Conservation (phyloP, 2,329 filamentous ascomycete species). For the Neoscytalidium dimidiatum region DNA sequence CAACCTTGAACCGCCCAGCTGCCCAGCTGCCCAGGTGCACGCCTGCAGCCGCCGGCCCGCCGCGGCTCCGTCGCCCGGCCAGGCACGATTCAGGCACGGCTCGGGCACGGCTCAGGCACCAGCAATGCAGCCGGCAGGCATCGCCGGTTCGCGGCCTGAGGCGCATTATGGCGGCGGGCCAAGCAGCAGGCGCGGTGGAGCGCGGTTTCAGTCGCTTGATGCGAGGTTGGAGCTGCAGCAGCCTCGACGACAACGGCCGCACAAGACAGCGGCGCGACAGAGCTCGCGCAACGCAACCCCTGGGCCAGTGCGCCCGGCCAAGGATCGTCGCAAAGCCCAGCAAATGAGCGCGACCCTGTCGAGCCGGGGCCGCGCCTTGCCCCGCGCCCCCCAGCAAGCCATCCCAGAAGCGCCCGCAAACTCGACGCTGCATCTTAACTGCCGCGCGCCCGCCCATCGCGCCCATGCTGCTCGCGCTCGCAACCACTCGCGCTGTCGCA, state of each 20-base stretch:
- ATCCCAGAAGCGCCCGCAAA: constrained; percentile 11
- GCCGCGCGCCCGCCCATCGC: constrained; percentile 3
- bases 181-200: neutral
- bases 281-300: constrained; percentile 2
- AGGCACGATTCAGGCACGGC: neutral
- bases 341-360: constrained; percentile 3
- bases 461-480: neutral
- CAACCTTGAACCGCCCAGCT: neutral
- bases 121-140: neutral
- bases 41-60: neutral
- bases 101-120: neutral
- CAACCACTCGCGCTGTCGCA: neutral
- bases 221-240: constrained; percentile 5
- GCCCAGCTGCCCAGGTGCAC: neutral
- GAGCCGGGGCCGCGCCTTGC: neutral
- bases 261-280: neutral
- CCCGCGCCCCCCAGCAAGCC: neutral
- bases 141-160: neutral
- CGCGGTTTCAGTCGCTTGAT: constrained; percentile 10
- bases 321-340: neutral
- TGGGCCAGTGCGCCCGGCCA: neutral
- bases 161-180: neutral
- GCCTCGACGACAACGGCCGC: constrained; percentile 7
- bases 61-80: neutral
- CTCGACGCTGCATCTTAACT: constrained; percentile 1